Conservation (phyloP, 2,329 filamentous ascomycete genomes). For the Thielaviopsis musarum region DNA sequence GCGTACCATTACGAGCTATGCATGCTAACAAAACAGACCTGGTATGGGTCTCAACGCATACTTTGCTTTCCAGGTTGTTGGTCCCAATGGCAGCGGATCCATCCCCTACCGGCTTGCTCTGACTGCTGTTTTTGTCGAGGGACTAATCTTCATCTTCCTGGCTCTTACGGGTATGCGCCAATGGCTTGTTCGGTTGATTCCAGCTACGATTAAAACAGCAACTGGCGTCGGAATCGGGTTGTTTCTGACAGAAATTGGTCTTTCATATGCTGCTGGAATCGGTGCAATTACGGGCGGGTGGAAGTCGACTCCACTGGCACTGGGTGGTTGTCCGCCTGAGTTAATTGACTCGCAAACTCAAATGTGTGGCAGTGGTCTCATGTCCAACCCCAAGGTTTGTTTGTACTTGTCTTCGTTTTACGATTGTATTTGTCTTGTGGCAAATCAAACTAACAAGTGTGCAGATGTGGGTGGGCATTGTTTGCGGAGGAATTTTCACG, state of each 20-base stretch:
- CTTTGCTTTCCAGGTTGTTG: slow-evolving; percentile 51
- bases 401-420: slow-evolving; percentile 15
- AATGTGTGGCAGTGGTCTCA: slow-evolving; percentile 42
- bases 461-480: slow-evolving; percentile 71
- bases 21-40: slow-evolving; percentile 26
- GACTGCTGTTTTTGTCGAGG: slow-evolving; percentile 47
- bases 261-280: slow-evolving; percentile 68
- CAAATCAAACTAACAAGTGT: neutral
- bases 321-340: slow-evolving; percentile 54
- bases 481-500: slow-evolving; percentile 63
- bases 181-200: slow-evolving; percentile 52
- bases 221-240: slow-evolving; percentile 49
- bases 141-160: slow-evolving; percentile 46
- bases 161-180: slow-evolving; percentile 54
- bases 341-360: slow-evolving; percentile 29
- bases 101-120: slow-evolving; percentile 44
- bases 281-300: slow-evolving; percentile 58
- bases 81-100: slow-evolving; percentile 37
- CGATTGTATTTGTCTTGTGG: neutral
- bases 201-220: slow-evolving; percentile 46
- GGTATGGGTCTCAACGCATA: slow-evolving; percentile 54
- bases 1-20: neutral
- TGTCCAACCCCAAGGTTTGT: slow-evolving; percentile 56
- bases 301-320: slow-evolving; percentile 50
- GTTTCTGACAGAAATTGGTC: slow-evolving; percentile 45